Conservation (phyloP, 495 filamentous ascomycete species). For the Penicillium manginii region DNA sequence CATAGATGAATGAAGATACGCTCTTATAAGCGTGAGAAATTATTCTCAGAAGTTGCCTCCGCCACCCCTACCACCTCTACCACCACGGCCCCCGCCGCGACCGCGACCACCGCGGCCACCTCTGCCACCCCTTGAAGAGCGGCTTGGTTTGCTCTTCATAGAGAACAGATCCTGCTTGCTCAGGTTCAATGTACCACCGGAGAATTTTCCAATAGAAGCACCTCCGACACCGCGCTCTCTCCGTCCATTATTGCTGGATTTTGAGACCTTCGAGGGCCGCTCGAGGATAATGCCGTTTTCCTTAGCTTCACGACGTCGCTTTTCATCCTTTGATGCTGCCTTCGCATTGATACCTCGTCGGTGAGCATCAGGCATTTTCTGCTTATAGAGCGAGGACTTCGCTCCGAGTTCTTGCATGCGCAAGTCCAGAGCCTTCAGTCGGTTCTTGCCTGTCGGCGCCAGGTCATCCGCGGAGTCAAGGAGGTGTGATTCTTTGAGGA, state of each 20-base stretch:
- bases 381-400: slow-evolving; percentile 70
- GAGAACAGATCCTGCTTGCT: slow-evolving; percentile 74
- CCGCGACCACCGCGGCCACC: slow-evolving; percentile 24
- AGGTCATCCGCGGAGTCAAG: slow-evolving; percentile 69
- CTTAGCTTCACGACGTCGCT: slow-evolving; percentile 73
- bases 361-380: slow-evolving; percentile 82
- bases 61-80: slow-evolving; percentile 13
- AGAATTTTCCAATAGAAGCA: slow-evolving; percentile 79
- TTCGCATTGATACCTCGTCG: slow-evolving; percentile 77
- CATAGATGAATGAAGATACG: background rate
- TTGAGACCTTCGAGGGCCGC: slow-evolving; percentile 54
- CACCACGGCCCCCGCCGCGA: no score
- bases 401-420: slow-evolving; percentile 80
- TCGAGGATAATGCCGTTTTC: slow-evolving; percentile 94
- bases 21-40: background rate
- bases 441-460: slow-evolving; percentile 62
- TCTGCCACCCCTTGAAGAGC: slow-evolving; percentile 38
- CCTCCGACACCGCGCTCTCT: slow-evolving; percentile 71
- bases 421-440: slow-evolving; percentile 78
- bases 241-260: slow-evolving; percentile 41
- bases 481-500: slow-evolving; percentile 91
- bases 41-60: slow-evolving; percentile 3
- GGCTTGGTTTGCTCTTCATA: slow-evolving; percentile 54
- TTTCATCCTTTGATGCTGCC: slow-evolving; percentile 64
- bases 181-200: slow-evolving; percentile 75